Evolutionary conservation across 2,329 filamentous ascomycete species (phyloP), one percentile per base, ranked within the genome.

Genomic region (Aureobasidium sp.): DNA sequence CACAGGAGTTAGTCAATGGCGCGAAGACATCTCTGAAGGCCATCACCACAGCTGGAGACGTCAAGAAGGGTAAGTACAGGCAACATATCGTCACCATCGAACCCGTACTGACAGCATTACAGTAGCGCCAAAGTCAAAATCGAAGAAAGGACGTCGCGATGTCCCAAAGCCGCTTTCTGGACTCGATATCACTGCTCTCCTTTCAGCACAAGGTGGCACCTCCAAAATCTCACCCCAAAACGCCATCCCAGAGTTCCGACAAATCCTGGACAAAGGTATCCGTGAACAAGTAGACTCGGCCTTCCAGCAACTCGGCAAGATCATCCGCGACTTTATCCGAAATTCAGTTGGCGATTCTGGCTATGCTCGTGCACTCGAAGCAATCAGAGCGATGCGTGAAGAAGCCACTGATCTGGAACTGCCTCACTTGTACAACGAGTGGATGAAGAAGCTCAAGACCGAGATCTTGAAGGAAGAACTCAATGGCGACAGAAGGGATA

Each of bases 181-280:
- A 25, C 86, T 99, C 44, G 89, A 97, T 68, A 82, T 97, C 41
- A 88, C 92, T 63, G 86, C 85, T 5, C 83, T 97, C 2, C 84
- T 97, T n/a, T 82, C 83, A 49, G 83, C 27, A 6, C 27, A 25
- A 27, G 16, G 27, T 5, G 30, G 41, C n/a, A 76, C 76, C 32
- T 74, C 79, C 70, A 80, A 77, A 48, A 86, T 89, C 62, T 82
- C 84, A 9, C 72, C 82, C 0, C 81, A 87, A 10, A 97, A 97
- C 65, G 85, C 92, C 1, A 85, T 97, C 5, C 91, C 94, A 0
- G 90, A 93, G 63, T 97, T 96, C 82, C 95, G 92, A 71, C 90
- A 91, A 72, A 82, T 87, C 3, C 79, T 97, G 16, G 79, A 66
- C 32, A 59, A 11, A 27, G 30, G 54, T 55, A 29, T 55, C 34